Evolutionary conservation across 2,329 filamentous ascomycete species (phyloP).

Genomic region (Phaeosphaeriaceae sp.): DNA sequence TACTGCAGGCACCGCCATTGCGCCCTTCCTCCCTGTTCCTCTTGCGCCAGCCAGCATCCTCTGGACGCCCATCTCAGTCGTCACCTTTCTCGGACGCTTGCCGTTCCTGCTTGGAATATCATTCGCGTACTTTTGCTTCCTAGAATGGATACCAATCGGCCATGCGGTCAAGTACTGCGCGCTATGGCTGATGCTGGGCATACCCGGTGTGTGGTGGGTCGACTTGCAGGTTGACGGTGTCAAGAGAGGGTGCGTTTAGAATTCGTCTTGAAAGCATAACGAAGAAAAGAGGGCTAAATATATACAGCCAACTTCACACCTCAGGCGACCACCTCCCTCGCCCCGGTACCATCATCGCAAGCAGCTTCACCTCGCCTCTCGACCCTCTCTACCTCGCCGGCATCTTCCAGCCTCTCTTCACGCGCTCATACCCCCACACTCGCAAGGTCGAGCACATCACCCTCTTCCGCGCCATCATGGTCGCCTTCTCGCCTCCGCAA

Average conservation of each 20-base stretch:
- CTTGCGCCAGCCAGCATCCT: slow-evolving; percentile 68
- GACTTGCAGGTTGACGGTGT: slow-evolving; percentile 98
- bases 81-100: slow-evolving; percentile 82
- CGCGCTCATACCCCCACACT: slow-evolving; percentile 78
- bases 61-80: slow-evolving; percentile 69
- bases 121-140: slow-evolving; percentile 76
- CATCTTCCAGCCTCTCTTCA: slow-evolving; percentile 96
- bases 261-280: background rate
- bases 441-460: slow-evolving; percentile 78
- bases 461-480: slow-evolving; percentile 76
- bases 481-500: slow-evolving; percentile 71
- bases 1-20: slow-evolving; percentile 85
- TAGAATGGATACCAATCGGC: slow-evolving; percentile 82
- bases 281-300: slow-evolving; percentile 8
- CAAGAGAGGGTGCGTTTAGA: slow-evolving; percentile 74
- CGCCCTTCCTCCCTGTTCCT: slow-evolving; percentile 88
- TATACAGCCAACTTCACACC: slow-evolving; percentile 24
- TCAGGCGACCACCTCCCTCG: slow-evolving; percentile 72
- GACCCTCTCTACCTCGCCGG: slow-evolving; percentile 93
- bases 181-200: slow-evolving; percentile 85
- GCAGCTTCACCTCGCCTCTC: slow-evolving; percentile 90
- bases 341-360: slow-evolving; percentile 82
- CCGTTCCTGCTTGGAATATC: slow-evolving; percentile 76
- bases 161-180: slow-evolving; percentile 78
- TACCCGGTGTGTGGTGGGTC: slow-evolving; percentile 97